phyloP scores from a whole-genome alignment of 495 filamentous ascomycete species.

The Xylaria nigripes region DNA sequence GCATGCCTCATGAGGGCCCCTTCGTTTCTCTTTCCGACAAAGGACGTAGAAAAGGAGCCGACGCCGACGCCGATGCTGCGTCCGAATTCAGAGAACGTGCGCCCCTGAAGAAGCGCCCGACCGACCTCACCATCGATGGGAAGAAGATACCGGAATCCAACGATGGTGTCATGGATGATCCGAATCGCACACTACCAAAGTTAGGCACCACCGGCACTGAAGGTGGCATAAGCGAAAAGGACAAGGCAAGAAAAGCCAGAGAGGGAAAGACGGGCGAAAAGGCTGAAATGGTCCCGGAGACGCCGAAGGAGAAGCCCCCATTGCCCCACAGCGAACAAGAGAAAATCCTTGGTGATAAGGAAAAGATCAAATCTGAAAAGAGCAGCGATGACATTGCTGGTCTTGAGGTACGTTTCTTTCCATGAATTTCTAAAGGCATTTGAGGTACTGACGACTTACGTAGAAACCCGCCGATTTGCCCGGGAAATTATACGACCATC shows the following conservation, averaged over 20 bases:
- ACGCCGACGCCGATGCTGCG: slow-evolving; percentile 18
- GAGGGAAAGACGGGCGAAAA: slow-evolving; percentile 52
- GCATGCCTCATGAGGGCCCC: slow-evolving; percentile 86
- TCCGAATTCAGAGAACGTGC: slow-evolving; percentile 41
- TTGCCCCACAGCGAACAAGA: slow-evolving; percentile 72
- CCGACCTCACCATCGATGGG: slow-evolving; percentile 47
- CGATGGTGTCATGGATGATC: slow-evolving; percentile 89
- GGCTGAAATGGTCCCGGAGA: slow-evolving; percentile 65
- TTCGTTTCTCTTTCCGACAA: slow-evolving; percentile 63
- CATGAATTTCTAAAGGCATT: not conserved
- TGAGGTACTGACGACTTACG: slow-evolving; percentile 1
- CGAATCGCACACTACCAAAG: slow-evolving; percentile 60
- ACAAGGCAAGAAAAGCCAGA: slow-evolving; percentile 56
- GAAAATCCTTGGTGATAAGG: slow-evolving; percentile 36
- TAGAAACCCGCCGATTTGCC: slow-evolving; percentile 82
- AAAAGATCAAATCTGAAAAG: slow-evolving; percentile 34
- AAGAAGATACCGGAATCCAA: slow-evolving; percentile 66
- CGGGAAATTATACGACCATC: slow-evolving; percentile 68
- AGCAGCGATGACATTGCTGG: slow-evolving; percentile 43
- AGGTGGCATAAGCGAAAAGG: slow-evolving; percentile 78
- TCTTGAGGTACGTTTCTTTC: slow-evolving; percentile 53
- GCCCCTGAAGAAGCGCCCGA: slow-evolving; percentile 39
- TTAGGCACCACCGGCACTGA: slow-evolving; percentile 80
- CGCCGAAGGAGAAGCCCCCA: slow-evolving; percentile 77
- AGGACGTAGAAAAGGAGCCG: slow-evolving; percentile 25